Conservation (phyloP, 345 rosid species). For the Linum tenue region DNA sequence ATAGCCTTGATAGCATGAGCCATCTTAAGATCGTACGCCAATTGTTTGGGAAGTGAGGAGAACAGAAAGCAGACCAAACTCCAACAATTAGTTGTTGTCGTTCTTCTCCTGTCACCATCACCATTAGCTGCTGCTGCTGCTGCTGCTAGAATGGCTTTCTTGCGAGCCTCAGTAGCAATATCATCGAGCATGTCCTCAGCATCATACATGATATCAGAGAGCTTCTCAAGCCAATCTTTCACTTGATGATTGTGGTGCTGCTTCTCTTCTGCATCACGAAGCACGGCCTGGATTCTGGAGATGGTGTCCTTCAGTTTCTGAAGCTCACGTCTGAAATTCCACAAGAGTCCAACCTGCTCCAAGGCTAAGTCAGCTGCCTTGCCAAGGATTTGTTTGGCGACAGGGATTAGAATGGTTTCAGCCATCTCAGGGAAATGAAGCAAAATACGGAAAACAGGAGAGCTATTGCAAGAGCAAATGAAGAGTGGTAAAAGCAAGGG, state of each 20-base stretch:
- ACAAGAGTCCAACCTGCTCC: too few relatives aligned
- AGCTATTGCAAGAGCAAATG: too few relatives aligned
- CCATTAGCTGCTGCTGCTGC: too few relatives aligned
- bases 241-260: constrained; percentile 2
- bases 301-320: not conserved
- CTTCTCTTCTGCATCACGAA: constrained; percentile 18
- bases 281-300: constrained; percentile 11
- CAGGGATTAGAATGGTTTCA: too few relatives aligned
- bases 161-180: constrained; percentile 13
- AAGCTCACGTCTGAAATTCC: too few relatives aligned
- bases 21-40: not conserved
- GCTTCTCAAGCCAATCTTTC: constrained; percentile 16
- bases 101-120: constrained; percentile 2
- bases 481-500: too few relatives aligned
- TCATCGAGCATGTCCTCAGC: constrained; percentile 21
- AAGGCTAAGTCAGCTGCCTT: too few relatives aligned
- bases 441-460: too few relatives aligned
- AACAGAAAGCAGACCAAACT: not conserved
- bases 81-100: not conserved
- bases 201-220: constrained; percentile 15
- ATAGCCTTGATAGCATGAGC: constrained; percentile 9
- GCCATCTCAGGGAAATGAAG: too few relatives aligned
- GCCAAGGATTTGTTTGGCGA: too few relatives aligned
- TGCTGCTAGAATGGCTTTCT: not conserved
- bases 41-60: not conserved